Conservation (phyloP, 202 grass and related monocot species). For the Panicum hallii region DNA sequence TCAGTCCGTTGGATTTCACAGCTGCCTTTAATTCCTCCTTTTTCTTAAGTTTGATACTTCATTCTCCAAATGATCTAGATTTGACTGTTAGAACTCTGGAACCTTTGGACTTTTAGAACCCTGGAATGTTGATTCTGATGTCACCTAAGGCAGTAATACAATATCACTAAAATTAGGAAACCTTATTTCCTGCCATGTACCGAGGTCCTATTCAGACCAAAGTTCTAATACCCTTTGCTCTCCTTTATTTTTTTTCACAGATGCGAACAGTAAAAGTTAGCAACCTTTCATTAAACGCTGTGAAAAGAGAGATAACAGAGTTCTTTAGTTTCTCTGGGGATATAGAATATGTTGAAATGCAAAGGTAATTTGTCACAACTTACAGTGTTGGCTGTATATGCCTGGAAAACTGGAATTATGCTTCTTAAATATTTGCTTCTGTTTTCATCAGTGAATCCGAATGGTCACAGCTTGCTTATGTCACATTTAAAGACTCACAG, state of each 20-base stretch:
- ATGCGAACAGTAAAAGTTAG: constrained; percentile 85
- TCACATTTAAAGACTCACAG: constrained; percentile 89
- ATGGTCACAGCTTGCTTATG: constrained; percentile 87
- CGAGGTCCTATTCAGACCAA: neutral
- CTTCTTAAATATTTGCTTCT: constrained; percentile 42
- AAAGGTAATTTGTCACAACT: constrained; percentile 61
- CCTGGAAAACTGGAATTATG: constrained; percentile 8
- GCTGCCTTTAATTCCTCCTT: constrained; percentile 12
- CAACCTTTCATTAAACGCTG: constrained; percentile 83
- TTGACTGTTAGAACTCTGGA: constrained; percentile 6
- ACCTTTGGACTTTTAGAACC: no score
- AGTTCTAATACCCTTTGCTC: constrained; percentile 22
- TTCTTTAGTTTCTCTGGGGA: constrained; percentile 99
- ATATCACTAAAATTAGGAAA: constrained; percentile 10
- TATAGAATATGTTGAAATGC: constrained; percentile 97
- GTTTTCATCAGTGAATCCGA: constrained; percentile 78
- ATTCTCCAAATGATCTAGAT: neutral
- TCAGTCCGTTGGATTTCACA: neutral
- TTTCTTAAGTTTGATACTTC: constrained; percentile 10
- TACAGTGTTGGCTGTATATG: constrained; percentile 10
- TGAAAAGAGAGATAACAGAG: constrained; percentile 88
- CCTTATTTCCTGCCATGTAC: constrained; percentile 12
- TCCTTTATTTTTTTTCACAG: constrained; percentile 46
- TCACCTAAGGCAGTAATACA: constrained; percentile 16
- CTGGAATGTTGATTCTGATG: neutral